Conservation (phyloP, 495 filamentous ascomycete species). For the Lophiotrema nucula region DNA sequence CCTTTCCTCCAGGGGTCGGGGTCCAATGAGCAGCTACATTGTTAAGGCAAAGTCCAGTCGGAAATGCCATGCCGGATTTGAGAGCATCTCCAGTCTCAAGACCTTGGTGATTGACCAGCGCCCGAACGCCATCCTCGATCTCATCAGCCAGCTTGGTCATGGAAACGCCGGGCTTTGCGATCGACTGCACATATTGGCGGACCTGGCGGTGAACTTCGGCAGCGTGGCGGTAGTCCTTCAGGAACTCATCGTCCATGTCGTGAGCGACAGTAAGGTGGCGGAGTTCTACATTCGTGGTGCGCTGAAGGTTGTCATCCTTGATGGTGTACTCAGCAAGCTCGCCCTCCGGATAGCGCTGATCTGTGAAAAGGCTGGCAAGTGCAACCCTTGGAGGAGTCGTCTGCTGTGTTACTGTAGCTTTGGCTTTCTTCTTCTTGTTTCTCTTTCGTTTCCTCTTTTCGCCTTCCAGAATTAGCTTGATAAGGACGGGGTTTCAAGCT, state of each 20-base stretch:
- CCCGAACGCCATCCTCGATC: slow-evolving; percentile 81
- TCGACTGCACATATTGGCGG: slow-evolving; percentile 76
- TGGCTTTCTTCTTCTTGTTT: slow-evolving; percentile 72
- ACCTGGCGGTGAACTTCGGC: slow-evolving; percentile 88
- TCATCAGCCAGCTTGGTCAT: slow-evolving; percentile 80
- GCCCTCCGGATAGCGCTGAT: slow-evolving; percentile 71
- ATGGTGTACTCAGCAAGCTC: slow-evolving; percentile 67
- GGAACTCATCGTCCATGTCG: slow-evolving; percentile 63
- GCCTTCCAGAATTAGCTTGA: slow-evolving; percentile 23
- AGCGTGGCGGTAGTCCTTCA: slow-evolving; percentile 81
- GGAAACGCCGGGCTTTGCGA: slow-evolving; percentile 76
- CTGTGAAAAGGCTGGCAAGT: slow-evolving; percentile 73
- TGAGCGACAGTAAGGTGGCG: slow-evolving; percentile 80
- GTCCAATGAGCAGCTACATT: slow-evolving; percentile 87
- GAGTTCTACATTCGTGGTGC: slow-evolving; percentile 85
- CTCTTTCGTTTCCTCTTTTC: slow-evolving; percentile 63
- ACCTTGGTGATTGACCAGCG: slow-evolving; percentile 73
- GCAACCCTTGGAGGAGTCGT: slow-evolving; percentile 73
- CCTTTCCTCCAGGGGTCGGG: slow-evolving; percentile 88
- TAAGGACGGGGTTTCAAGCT: slow-evolving; percentile 2
- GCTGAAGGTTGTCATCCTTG: slow-evolving; percentile 71
- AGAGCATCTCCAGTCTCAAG: slow-evolving; percentile 76
- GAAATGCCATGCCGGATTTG: slow-evolving; percentile 84
- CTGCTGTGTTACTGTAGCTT: slow-evolving; percentile 50
- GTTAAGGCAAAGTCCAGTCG: slow-evolving; percentile 81